Conservation (phyloP, 1,284 basidiomycete genomes). For the Heterobasidion irregulare region DNA sequence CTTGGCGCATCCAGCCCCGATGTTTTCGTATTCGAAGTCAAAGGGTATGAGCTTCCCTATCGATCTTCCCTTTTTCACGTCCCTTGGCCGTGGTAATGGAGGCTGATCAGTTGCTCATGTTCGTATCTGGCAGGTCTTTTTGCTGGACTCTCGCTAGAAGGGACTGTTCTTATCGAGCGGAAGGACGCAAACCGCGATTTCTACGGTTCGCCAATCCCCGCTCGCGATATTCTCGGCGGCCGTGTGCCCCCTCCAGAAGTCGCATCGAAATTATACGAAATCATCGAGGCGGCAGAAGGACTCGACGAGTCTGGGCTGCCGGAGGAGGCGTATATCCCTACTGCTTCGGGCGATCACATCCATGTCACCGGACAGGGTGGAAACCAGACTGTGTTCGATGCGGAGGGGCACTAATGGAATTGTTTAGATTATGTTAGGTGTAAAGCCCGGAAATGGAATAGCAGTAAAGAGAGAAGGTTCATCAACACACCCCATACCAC, state of each 20-base stretch:
- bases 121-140: constrained; percentile 65
- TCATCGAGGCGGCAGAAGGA: constrained; percentile 85
- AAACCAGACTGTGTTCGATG: constrained; percentile 60
- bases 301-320: constrained; percentile 76
- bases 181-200: constrained; percentile 94
- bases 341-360: constrained; percentile 51
- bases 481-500: no score
- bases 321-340: constrained; percentile 74
- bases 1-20: constrained; percentile 88
- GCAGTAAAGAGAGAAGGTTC: no score
- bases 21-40: constrained; percentile 96
- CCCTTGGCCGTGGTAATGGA: not conserved
- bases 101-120: not conserved
- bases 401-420: constrained; percentile 32
- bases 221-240: constrained; percentile 84
- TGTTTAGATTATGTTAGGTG: not conserved
- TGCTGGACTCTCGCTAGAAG: constrained; percentile 92
- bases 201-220: constrained; percentile 89
- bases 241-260: constrained; percentile 95
- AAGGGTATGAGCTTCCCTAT: constrained; percentile 53
- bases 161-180: constrained; percentile 90
- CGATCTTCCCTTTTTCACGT: not conserved
- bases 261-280: constrained; percentile 88
- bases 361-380: constrained; percentile 22
- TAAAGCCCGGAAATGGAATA: no score